These are phyloP conservation scores for Canna indica DNA, from an alignment of 176 grass and related monocot species.

Conservation along the genomic window DNA sequence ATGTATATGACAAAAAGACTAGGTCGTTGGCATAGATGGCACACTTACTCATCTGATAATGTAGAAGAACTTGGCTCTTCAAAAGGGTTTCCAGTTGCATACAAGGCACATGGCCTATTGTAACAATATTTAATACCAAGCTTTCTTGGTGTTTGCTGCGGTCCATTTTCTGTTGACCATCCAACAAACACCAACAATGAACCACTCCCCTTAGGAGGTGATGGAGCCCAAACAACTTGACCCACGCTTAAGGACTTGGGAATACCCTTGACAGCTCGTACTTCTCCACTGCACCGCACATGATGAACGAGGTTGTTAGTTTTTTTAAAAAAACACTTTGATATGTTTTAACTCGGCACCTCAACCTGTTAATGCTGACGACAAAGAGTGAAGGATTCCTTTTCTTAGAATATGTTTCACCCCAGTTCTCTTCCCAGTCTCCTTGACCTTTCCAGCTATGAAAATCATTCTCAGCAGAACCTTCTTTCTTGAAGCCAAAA, in stretches of 20 bases:
- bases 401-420: conserved; percentile 90
- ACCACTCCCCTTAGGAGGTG: conserved; percentile 25
- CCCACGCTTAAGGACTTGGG: conserved; percentile 71
- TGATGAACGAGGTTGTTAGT: neutral
- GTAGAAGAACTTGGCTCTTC: conserved; percentile 28
- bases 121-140: conserved; percentile 97
- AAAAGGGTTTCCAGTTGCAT: conserved; percentile 56
- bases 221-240: conserved; percentile 84
- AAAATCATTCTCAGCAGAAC: conserved; percentile 56
- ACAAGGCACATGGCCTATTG: conserved; percentile 79
- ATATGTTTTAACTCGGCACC: conserved; percentile 1
- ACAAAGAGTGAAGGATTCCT: conserved; percentile 73
- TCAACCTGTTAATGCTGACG: conserved; percentile 55
- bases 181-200: conserved; percentile 82
- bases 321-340: conserved; percentile 1
- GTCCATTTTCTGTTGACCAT: conserved; percentile 80
- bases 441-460: conserved; percentile 93
- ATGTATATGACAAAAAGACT: neutral
- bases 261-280: conserved; percentile 64
- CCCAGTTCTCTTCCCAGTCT: conserved; percentile 84
- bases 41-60: conserved; percentile 33
- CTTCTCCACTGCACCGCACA: conserved; percentile 48
- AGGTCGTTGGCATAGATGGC: neutral
- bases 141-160: conserved; percentile 63
- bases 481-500: conserved; percentile 61